Conservation (phyloP, 306 rosid genomes). For the Rosa rugosa region DNA sequence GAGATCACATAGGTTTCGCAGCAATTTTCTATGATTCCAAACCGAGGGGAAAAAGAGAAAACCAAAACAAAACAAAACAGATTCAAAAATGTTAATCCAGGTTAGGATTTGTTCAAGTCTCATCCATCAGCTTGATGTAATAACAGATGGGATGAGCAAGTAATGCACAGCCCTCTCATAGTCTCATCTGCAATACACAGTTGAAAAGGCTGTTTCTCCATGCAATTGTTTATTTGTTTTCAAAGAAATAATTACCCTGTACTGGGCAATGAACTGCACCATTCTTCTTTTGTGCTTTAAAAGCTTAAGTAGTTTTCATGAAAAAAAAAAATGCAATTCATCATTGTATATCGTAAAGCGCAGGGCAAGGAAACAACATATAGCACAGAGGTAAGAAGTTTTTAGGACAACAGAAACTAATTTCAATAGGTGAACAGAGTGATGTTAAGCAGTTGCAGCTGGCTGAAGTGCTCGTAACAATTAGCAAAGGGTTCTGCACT, state of each 20-base stretch:
- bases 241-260: background rate
- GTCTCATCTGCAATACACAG: background rate
- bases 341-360: background rate
- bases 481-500: background rate
- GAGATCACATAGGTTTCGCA: background rate
- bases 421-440: background rate
- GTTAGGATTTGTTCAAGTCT: background rate
- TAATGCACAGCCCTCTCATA: background rate
- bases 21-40: background rate
- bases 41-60: background rate
- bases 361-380: background rate
- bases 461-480: background rate
- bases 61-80: background rate
- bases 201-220: background rate
- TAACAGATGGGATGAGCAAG: background rate
- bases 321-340: background rate
- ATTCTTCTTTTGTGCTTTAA: background rate
- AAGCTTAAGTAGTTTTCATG: background rate
- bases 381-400: background rate
- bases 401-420: background rate
- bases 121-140: background rate
- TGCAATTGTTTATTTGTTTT: background rate
- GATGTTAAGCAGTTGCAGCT: background rate
- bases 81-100: background rate
- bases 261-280: background rate